A percentile compares a stretch with the other conserved stretches of the same genome.
phyloP scores from a whole-genome alignment of 192 early-diverging fungal species.

The Umbelopsis sp. region DNA sequence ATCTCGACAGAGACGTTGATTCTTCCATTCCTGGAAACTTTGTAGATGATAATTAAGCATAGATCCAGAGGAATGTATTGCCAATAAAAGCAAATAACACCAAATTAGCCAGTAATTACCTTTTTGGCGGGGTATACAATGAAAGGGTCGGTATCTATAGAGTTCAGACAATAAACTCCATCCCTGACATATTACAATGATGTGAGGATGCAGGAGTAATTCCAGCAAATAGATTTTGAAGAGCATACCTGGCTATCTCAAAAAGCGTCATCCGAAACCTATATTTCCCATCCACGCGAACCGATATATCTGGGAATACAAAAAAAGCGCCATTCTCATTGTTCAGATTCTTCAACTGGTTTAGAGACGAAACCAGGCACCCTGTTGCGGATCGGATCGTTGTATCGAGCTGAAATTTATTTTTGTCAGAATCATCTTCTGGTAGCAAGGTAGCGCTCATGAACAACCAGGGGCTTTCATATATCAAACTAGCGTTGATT shows the following conservation, averaged over 20 bases:
- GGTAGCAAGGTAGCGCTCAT: conserved; percentile 88
- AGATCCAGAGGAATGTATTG: not conserved
- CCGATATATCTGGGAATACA: conserved; percentile 93
- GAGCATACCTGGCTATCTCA: conserved; percentile 73
- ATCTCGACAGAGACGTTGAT: conserved; percentile 79
- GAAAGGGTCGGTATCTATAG: conserved; percentile 76
- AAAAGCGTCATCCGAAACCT: conserved; percentile 81
- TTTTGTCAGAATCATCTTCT: conserved; percentile 55
- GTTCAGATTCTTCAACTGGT: conserved; percentile 81
- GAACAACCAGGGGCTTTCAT: conserved; percentile 86
- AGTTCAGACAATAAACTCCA: conserved; percentile 81
- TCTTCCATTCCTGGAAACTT: conserved; percentile 50
- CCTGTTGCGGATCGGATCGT: conserved; percentile 78
- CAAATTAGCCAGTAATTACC: conserved; percentile 1
- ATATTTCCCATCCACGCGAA: conserved; percentile 87
- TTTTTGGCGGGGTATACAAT: conserved; percentile 91
- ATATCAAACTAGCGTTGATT: not conserved
- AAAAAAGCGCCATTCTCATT: conserved; percentile 87
- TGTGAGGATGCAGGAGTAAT: too few relatives aligned
- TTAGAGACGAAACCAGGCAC: conserved; percentile 87
- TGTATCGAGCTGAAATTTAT: conserved; percentile 80
- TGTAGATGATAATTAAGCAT: not conserved
- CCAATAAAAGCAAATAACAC: not conserved
- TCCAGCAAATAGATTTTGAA: not conserved
- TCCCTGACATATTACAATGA: conserved; percentile 17